Base-by-base conservation (phyloP, 768 basidiomycete species). In the Russula lepida region DNA sequence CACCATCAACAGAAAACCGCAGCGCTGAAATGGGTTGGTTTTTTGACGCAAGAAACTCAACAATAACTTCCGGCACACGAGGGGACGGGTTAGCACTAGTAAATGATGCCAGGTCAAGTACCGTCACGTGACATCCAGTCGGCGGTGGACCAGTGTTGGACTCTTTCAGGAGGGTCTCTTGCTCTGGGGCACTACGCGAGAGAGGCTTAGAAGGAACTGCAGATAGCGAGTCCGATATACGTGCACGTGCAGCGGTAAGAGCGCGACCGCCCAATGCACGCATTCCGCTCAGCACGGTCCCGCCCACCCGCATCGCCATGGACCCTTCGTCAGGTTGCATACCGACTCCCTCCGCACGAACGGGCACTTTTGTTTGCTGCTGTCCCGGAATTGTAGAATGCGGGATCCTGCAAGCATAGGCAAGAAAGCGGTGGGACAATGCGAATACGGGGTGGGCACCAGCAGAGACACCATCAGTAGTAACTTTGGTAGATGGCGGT, bases 231-330 rank as follows among this genome's bases (percentile, higher is more conserved):
- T 64, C 60, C 41, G 64, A 52, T 12, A 63, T 63, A 28, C 62
- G 64, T 30, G 64, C 50, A 39, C 62, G 58, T 19, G 76, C 78
- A 41, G 81, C 83, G 19, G 76, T 76, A 35, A 79, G 76, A 1
- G 85, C 86, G 66, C 83, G 74, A 17, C 84, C 84, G 1, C 85
- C 82, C 2, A 87, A 69, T 7, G 80, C 79, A 68, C 80, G 80
- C 78, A 88, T 79, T 21, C 85, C 84, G 65, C 77, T 83, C 59
- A 86, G 71, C 11, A 89, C 77, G 25, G 76, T 80, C 33, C 81
- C 84, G 23, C 85, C 84, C 2, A 84, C 80, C 64, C 77, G 82
- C 56, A 80, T 66, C 7, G 85, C 84, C 11, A 83, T 76, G 59
- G 70, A 76, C 17, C 84, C 80, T 1, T 84, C 63, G 49, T 84